Percentiles rank a stretch among this genome's conserved stretches.
Conservation (phyloP, 2,329 filamentous ascomycete genomes). For the Scedosporium apiospermum region DNA sequence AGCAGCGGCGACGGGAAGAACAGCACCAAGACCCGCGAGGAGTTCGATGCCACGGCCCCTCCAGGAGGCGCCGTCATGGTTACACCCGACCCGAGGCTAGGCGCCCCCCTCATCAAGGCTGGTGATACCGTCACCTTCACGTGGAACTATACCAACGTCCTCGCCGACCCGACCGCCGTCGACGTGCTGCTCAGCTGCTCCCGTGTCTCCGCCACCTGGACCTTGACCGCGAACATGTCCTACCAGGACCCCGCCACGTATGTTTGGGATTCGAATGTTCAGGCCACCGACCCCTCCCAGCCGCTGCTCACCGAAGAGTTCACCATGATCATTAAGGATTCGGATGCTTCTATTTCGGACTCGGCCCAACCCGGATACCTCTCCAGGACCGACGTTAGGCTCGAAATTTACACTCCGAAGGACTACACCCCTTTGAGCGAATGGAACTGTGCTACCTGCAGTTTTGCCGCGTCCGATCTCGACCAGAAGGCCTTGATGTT, state of each 20-base stretch:
- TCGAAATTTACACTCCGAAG: conserved; percentile 47
- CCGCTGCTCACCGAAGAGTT: conserved; percentile 47
- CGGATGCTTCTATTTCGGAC: conserved; percentile 40
- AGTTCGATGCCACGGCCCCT: conserved; percentile 10
- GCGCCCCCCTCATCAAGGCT: conserved; percentile 48
- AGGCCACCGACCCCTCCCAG: conserved; percentile 32
- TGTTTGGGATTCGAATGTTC: conserved; percentile 48
- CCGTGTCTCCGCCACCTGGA: conserved; percentile 42
- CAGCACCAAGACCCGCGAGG: conserved; percentile 12
- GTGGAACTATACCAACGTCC: conserved; percentile 58
- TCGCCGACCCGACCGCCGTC: conserved; percentile 47
- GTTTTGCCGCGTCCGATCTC: conserved; percentile 35
- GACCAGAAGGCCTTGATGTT: conserved; percentile 40
- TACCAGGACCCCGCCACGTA: conserved; percentile 40
- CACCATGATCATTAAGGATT: conserved; percentile 53
- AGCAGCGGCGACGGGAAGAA: conserved; percentile 15
- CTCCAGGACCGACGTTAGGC: conserved; percentile 38
- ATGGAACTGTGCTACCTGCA: conserved; percentile 51
- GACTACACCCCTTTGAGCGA: conserved; percentile 40
- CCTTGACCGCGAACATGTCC: conserved; percentile 54
- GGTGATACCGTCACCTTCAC: conserved; percentile 49
- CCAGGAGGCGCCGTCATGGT: conserved; percentile 42
- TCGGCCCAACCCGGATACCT: conserved; percentile 47
- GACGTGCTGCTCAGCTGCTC: conserved; percentile 51
- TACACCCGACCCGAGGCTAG: conserved; percentile 35